Evolutionary conservation across 495 filamentous ascomycete genomes (phyloP).

Genomic region (Annulohypoxylon stygium): DNA sequence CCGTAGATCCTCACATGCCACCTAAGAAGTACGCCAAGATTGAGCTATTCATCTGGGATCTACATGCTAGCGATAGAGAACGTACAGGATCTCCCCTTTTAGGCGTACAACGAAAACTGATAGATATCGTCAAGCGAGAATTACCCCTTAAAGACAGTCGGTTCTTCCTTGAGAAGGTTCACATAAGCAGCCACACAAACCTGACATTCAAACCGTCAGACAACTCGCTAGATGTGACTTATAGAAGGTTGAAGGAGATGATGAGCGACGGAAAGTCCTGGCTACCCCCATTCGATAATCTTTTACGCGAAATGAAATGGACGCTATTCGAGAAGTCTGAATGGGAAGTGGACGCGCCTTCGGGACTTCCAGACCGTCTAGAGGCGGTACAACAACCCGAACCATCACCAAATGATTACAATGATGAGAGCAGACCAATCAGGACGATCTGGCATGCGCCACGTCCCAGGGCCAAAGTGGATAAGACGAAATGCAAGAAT

Average conservation of each 20-base stretch:
- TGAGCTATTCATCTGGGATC: conserved; percentile 65
- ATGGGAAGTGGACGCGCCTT: conserved; percentile 15
- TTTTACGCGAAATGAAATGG: conserved; percentile 46
- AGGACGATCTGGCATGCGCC: conserved; percentile 62
- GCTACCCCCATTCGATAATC: conserved; percentile 48
- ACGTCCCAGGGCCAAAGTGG: conserved; percentile 35
- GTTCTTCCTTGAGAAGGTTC: conserved; percentile 52
- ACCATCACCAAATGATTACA: conserved; percentile 17
- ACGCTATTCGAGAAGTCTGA: conserved; percentile 14
- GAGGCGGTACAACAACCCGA: neutral
- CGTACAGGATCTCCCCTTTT: conserved; percentile 40
- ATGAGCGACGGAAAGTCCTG: conserved; percentile 40
- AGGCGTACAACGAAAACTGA: conserved; percentile 58
- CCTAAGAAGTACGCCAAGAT: conserved; percentile 21
- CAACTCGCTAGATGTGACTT: conserved; percentile 36
- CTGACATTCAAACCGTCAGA: conserved; percentile 13
- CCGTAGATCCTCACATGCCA: conserved; percentile 49
- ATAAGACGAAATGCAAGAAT: conserved; percentile 55
- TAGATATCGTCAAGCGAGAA: conserved; percentile 49
- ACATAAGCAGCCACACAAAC: conserved; percentile 52
- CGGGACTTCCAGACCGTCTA: neutral
- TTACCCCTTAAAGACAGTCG: conserved; percentile 40
- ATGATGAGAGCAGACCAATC: conserved; percentile 45
- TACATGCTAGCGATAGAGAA: conserved; percentile 39
- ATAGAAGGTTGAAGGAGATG: conserved; percentile 35